Base-by-base conservation (phyloP, 306 rosid genomes). In the Inga laurina region DNA sequence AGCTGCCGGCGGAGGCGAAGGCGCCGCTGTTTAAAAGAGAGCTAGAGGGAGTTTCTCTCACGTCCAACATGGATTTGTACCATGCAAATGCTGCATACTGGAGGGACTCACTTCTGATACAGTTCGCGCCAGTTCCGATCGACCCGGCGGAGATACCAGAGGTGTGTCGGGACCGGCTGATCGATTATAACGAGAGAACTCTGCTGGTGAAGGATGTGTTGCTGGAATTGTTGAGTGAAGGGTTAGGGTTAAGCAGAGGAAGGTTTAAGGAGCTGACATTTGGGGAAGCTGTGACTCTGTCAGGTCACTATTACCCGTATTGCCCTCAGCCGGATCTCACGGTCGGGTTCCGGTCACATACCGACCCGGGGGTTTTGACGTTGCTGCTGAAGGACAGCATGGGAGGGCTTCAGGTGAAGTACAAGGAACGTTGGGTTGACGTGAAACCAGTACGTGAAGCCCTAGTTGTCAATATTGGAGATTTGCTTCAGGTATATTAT, bases 41-140 rank as follows among this genome's bases (percentile, higher is more conserved):
- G 39, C 8, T 34, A 4, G 86, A 59, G 6, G 93, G 88, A 1
- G 90, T 88, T 4, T 72, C 88, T 10, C 81, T 84, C 49, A 59
- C 16, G 21, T 82, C 91, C 2, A 84, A 84, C 76, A 22, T 43
- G 57, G 76, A 62, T 87, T 87, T 16, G 90, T 87, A 51, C 81
- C 76, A 44, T 35, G 12, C 76, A 10, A 39, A 72, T 12, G 76
- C 76, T 45, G 76, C 57, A 1, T 72, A 81, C 78, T 90, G 91
- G 93, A 79, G 88, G 66, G 93, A 90, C 86, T 77, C 88, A 8
- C 11, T 90, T 6, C 72, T 64, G 73, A 51, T 88, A 5, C 77
- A 81, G 76, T 2, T 83, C 10, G 77, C 64, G 0, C 88, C 90
- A 0, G 35, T 14, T 3, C 51, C 69, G 4, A 10, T 66, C 4